Base-by-base conservation (phyloP, 2,329 filamentous ascomycete genomes). In the Leptographium flavum region DNA sequence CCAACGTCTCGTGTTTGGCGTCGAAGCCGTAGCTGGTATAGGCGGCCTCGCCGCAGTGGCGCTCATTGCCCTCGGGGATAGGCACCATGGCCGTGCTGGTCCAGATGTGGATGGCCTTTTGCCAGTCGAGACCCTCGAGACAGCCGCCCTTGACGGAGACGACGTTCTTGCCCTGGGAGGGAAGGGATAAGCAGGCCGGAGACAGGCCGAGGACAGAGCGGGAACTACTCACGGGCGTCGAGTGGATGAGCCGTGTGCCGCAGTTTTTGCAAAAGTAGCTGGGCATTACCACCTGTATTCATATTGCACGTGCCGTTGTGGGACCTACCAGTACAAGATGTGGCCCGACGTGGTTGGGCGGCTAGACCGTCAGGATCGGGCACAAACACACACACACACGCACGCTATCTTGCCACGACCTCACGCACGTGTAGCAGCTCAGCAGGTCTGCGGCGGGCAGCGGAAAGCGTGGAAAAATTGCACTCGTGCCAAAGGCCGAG, bases 91-190 rank as follows among this genome's bases (percentile, higher is more conserved):
- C 79, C 36, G 68, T 71, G 54, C 75, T 76, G 19, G 76, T 79
- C 73, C 76, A 83, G 53, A 84, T 77, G 62, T 85, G 80, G 51
- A 74, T 73, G 25, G 76, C 77, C 3, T 58, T 63, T 13, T 58
- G 63, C 74, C 78, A 76, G 58, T 79, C 70, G 19, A 84, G 62
- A 1, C 72, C 76, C 6, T 77, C 70, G 39, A 85, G 66, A 54
- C 79, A 81, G 35, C 79, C 80, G 11, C 74, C 79, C 56, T 83
- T 83, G 39, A 85, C 70, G 15, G 74, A 75, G 35, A 81, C 70
- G 40, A 78, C 68, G 48, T 73, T 70, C 52, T 79, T 75, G 11
- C 68, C 63, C 72, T 73, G 47, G 19, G 13, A 25, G 7, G 13
- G 5, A 5, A 21, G 39, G 8, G 15, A 41, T 31, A 19, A 21